These are phyloP conservation scores for Erigeron canadensis DNA, from an alignment of 129 eudicot species.

Conservation along the genomic window DNA sequence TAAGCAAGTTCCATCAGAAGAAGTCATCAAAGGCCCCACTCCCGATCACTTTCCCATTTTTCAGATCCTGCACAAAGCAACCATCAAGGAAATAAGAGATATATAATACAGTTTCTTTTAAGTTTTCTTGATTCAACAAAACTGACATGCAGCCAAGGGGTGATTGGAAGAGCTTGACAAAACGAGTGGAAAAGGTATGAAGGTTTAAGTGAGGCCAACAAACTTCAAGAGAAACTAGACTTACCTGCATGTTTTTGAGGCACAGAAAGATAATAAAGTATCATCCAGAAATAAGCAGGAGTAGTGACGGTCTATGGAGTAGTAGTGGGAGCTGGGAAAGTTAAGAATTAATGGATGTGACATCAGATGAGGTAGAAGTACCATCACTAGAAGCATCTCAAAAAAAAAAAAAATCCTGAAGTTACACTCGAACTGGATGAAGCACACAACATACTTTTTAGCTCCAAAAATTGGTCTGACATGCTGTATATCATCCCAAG, in stretches of 20 bases:
- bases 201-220: constrained; percentile 13
- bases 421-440: constrained; percentile 65
- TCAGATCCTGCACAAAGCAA: constrained; percentile 94
- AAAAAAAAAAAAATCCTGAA: constrained; percentile 49
- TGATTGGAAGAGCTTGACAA: constrained; percentile 21
- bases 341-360: constrained; percentile 71
- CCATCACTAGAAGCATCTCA: constrained; percentile 53
- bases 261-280: constrained; percentile 76
- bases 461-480: constrained; percentile 73
- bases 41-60: constrained; percentile 90
- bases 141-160: constrained; percentile 27
- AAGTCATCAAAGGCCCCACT: constrained; percentile 93
- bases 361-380: constrained; percentile 62
- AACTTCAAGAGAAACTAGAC: constrained; percentile 45
- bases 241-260: constrained; percentile 73
- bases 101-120: constrained; percentile 48
- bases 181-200: constrained; percentile 8
- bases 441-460: constrained; percentile 51
- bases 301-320: constrained; percentile 52
- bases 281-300: constrained; percentile 66
- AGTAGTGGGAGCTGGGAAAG: constrained; percentile 66
- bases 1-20: constrained; percentile 75
- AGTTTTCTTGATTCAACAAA: constrained; percentile 26
- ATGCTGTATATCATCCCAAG: constrained; percentile 98
- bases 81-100: constrained; percentile 54